phyloP scores from a whole-genome alignment of 1,284 basidiomycete genomes.

The Somion occarium region DNA sequence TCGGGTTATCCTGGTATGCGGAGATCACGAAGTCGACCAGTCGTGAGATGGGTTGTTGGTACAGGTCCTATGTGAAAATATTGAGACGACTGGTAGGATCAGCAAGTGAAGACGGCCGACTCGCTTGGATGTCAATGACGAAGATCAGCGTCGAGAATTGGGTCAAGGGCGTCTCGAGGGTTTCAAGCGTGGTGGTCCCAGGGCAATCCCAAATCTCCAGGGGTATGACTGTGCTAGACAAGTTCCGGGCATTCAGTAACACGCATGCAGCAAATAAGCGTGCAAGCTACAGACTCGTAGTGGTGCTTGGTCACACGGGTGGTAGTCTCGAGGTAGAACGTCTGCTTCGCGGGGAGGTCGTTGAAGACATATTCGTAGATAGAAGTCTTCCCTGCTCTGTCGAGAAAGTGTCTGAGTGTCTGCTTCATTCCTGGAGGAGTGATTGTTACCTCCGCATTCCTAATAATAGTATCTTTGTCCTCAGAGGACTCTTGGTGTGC shows the following conservation, averaged over 20 bases:
- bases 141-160: slow-evolving; percentile 84
- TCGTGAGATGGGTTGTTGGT: slow-evolving; percentile 73
- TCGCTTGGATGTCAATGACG: slow-evolving; percentile 93
- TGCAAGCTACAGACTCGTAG: slow-evolving; percentile 66
- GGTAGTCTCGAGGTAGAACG: slow-evolving; percentile 89
- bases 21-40: slow-evolving; percentile 75
- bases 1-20: slow-evolving; percentile 72
- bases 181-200: slow-evolving; percentile 74
- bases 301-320: slow-evolving; percentile 71
- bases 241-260: slow-evolving; percentile 4
- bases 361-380: slow-evolving; percentile 92
- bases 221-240: slow-evolving; percentile 78
- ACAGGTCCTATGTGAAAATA: slow-evolving; percentile 45
- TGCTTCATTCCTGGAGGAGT: neutral
- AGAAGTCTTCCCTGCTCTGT: slow-evolving; percentile 89
- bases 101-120: slow-evolving; percentile 18
- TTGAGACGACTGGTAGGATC: neutral
- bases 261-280: slow-evolving; percentile 3
- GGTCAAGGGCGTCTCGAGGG: slow-evolving; percentile 66
- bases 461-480: slow-evolving; percentile 74
- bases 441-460: slow-evolving; percentile 69
- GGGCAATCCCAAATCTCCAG: slow-evolving; percentile 97
- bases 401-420: neutral
- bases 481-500: slow-evolving; percentile 12
- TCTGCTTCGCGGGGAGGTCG: slow-evolving; percentile 77